phyloP scores from a whole-genome alignment of 2,329 filamentous ascomycete genomes.

The Cercospora sp. region DNA sequence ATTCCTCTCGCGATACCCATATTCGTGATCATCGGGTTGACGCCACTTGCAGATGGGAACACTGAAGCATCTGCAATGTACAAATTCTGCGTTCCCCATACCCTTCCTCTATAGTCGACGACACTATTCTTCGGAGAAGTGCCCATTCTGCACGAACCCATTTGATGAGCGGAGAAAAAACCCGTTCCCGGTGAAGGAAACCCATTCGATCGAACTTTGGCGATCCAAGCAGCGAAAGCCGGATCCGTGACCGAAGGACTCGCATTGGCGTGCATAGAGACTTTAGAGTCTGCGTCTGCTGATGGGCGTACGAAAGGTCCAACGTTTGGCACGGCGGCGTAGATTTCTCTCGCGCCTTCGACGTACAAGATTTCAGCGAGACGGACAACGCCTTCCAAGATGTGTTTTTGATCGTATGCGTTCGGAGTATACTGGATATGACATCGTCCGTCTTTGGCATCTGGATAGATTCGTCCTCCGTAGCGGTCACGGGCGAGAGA shows the following conservation, averaged over 20 bases:
- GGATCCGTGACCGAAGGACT: constrained; percentile 54
- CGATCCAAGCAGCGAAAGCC: constrained; percentile 62
- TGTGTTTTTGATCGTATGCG: constrained; percentile 68
- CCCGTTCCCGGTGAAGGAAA: constrained; percentile 52
- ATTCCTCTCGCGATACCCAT: constrained; percentile 72
- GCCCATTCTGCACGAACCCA: constrained; percentile 76
- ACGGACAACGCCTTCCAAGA: constrained; percentile 69
- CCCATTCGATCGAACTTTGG: constrained; percentile 51
- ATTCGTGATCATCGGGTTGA: constrained; percentile 78
- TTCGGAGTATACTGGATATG: constrained; percentile 71
- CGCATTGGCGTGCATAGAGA: constrained; percentile 22
- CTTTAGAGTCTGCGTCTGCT: constrained; percentile 18
- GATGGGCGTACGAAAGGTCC: constrained; percentile 60
- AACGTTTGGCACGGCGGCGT: constrained; percentile 62
- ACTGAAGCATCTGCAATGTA: constrained; percentile 75
- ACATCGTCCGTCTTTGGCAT: constrained; percentile 63
- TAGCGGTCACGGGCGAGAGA: constrained; percentile 74
- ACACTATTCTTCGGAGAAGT: constrained; percentile 45
- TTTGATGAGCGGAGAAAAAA: constrained; percentile 77
- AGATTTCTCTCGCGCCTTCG: constrained; percentile 77
- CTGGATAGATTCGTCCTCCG: constrained; percentile 70
- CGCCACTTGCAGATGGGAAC: constrained; percentile 73
- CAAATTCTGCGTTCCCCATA: constrained; percentile 66
- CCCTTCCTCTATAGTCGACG: constrained; percentile 45
- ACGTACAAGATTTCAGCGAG: constrained; percentile 76